These are phyloP conservation scores for Tylopilus sp. DNA, from an alignment of 1,284 basidiomycete species.

Conservation along the genomic window DNA sequence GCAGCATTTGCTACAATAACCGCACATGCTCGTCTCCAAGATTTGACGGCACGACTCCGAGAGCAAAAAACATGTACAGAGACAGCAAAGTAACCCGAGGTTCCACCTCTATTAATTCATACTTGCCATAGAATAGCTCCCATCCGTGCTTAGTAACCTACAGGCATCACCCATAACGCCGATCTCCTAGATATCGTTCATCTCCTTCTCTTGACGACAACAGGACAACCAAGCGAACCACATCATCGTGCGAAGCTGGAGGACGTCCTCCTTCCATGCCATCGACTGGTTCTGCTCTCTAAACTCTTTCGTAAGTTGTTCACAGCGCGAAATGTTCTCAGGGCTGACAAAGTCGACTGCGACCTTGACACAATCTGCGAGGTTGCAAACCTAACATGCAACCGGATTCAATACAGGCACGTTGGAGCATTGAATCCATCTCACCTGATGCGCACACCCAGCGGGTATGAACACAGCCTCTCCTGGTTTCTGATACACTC, in stretches of 20 bases:
- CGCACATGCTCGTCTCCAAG: not conserved
- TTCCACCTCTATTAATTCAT: constrained; percentile 30
- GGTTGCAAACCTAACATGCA: constrained; percentile 63
- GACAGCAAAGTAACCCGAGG: constrained; percentile 21
- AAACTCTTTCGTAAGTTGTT: constrained; percentile 84
- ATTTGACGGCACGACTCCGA: constrained; percentile 13
- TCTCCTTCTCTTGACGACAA: constrained; percentile 45
- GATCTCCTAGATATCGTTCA: constrained; percentile 31
- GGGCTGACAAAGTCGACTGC: constrained; percentile 96
- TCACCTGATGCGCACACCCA: constrained; percentile 90
- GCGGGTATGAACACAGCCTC: constrained; percentile 95
- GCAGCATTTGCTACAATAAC: too few species aligned
- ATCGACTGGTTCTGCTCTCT: constrained; percentile 80
- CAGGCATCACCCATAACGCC: constrained; percentile 11
- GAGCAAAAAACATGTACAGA: constrained; percentile 31
- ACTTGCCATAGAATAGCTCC: constrained; percentile 27
- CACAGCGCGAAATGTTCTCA: constrained; percentile 85
- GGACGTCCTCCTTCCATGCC: constrained; percentile 92
- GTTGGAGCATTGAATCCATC: constrained; percentile 21
- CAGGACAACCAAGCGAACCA: constrained; percentile 88
- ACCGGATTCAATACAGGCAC: not conserved
- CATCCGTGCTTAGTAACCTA: constrained; percentile 20
- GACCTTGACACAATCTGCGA: constrained; percentile 92
- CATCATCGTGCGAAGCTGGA: constrained; percentile 89
- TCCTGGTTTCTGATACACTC: constrained; percentile 88